Evolutionary conservation across 352 stramenopile genomes (phyloP).

Genomic region (Phytophthora sp.): DNA sequence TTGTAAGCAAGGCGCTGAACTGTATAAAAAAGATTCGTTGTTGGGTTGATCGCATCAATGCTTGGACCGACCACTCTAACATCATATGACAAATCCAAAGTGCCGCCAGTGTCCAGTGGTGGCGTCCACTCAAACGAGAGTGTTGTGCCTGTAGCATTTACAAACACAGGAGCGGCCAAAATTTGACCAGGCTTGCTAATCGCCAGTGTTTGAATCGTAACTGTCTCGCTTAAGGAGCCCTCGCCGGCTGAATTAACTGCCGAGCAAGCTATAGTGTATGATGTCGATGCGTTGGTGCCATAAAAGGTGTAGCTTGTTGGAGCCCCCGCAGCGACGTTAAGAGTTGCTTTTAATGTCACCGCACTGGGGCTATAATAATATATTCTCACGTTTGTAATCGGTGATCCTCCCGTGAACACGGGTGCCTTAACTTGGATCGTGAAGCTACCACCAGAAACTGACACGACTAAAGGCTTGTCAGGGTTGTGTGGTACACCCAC

Average conservation of each 20-base stretch:
- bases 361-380: constrained; percentile 40
- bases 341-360: constrained; percentile 21
- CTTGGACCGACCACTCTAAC: constrained; percentile 22
- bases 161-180: constrained; percentile 24
- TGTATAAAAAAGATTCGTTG: constrained; percentile 1
- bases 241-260: constrained; percentile 50
- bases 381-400: constrained; percentile 45
- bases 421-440: constrained; percentile 49
- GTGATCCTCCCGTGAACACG: constrained; percentile 46
- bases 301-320: constrained; percentile 33
- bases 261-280: constrained; percentile 47
- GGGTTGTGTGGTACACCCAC: constrained; percentile 31
- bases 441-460: constrained; percentile 67
- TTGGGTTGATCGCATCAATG: constrained; percentile 8
- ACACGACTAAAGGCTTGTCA: constrained; percentile 27
- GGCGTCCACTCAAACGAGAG: constrained; percentile 41
- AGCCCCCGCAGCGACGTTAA: constrained; percentile 8
- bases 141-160: constrained; percentile 38
- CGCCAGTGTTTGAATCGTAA: constrained; percentile 36
- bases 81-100: constrained; percentile 35
- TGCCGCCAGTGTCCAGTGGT: constrained; percentile 56
- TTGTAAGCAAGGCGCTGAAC: constrained; percentile 36
- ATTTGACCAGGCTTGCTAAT: constrained; percentile 46
- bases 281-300: constrained; percentile 31
- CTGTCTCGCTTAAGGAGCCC: constrained; percentile 24